A percentile compares a stretch with the other conserved stretches of the same genome.
Conservation (phyloP, 371 early-diverging fungal genomes). For the Rhizomucor pusillus region DNA sequence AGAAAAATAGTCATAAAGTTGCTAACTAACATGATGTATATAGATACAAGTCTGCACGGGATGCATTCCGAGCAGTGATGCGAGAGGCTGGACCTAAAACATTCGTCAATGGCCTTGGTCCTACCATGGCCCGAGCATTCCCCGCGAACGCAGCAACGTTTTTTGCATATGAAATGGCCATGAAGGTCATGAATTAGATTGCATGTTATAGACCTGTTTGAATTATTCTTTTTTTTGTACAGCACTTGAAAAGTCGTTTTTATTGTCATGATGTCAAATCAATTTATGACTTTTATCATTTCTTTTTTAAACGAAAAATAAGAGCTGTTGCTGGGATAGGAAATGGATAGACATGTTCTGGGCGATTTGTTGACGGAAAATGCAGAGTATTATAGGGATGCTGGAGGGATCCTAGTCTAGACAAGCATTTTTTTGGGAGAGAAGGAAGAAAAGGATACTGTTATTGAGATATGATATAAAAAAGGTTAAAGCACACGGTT, state of each 20-base stretch:
- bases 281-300: too few relatives aligned
- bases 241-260: too few relatives aligned
- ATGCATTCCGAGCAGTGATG: conserved; percentile 46
- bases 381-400: too few relatives aligned
- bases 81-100: conserved; percentile 48
- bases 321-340: too few relatives aligned
- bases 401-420: too few relatives aligned
- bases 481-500: not conserved
- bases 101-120: conserved; percentile 80
- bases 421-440: not conserved
- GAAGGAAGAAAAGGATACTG: not conserved
- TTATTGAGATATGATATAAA: not conserved
- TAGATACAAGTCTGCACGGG: conserved; percentile 26
- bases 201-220: not conserved
- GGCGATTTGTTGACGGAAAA: too few relatives aligned
- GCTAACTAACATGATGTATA: not conserved
- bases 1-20: too few relatives aligned
- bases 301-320: too few relatives aligned
- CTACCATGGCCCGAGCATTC: conserved; percentile 87
- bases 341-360: too few relatives aligned
- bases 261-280: too few relatives aligned
- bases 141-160: conserved; percentile 91
- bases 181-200: conserved; percentile 43
- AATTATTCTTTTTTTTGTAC: too few relatives aligned
- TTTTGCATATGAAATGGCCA: conserved; percentile 75